Base-by-base conservation (phyloP, 345 rosid genomes). In the Acer negundo region DNA sequence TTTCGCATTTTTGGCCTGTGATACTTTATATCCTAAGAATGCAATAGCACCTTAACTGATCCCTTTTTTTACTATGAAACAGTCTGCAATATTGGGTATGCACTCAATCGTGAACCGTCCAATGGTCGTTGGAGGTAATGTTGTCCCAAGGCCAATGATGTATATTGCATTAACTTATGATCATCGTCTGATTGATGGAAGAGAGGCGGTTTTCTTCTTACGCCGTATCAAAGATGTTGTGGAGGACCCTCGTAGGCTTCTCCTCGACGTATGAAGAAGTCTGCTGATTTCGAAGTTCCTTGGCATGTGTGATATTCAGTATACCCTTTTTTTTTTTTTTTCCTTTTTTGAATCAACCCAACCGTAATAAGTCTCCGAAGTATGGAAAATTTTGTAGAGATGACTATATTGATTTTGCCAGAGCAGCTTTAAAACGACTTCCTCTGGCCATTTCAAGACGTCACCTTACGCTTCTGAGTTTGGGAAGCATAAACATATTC, bases 81-180 rank as follows among this genome's bases (percentile, higher is more conserved):
- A 35, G 97, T 93, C 97, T 4, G 97, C 95, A 5, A 93, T 93
- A 31, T 79, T 91, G 74, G 97, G 97, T 17, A 93, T 93, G 95
- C 97, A 93, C 85, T 91, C 97, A 0, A 90, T 90, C 11, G 92
- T 93, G 78, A 82, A 69, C 80, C 97, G 95, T 31, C 95, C 95
- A 4, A 90, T 91, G 97, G 97, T 91, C 51, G 93, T 90, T 63
- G 95, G 91, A 16, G 92, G 93, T 40, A 81, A 80, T 19, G 61
- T 93, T 0, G 71, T 86, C 42, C 80, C 95, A 1, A 87, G 95
- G 88, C 97, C 94, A 6, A 90, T 93, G 95, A 93, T 93, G 97
- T 93, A 90, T 86, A 81, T 91, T 24, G 96, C 94, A 4, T 84
- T 93, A 3, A 93, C 96, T 12, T 93, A 93, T 72, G 94, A 90